Percentiles rank a stretch among this genome's conserved stretches.
These are phyloP conservation scores for Zangia roseola DNA, from an alignment of 768 basidiomycete genomes.

Conservation along the genomic window DNA sequence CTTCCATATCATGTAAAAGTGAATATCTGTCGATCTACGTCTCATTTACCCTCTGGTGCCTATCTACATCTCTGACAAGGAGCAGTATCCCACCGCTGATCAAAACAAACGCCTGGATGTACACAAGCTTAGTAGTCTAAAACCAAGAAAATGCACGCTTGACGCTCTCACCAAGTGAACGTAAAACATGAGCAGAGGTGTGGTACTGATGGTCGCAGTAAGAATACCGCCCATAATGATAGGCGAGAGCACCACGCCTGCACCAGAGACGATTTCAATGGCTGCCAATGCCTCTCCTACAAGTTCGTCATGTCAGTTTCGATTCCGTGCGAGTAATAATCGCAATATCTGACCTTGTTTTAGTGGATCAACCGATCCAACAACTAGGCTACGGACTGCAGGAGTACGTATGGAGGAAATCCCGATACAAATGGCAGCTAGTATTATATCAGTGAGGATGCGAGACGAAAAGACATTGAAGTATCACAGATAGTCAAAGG, in stretches of 20 bases:
- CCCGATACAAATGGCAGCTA: slow-evolving; percentile 20
- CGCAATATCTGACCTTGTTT: slow-evolving; percentile 22
- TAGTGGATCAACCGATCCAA: slow-evolving; percentile 27
- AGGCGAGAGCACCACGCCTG: slow-evolving; percentile 23
- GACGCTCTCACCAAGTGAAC: slow-evolving; percentile 19
- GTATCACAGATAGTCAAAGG: slow-evolving; percentile 17
- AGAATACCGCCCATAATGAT: slow-evolving; percentile 31
- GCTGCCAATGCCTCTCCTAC: slow-evolving; percentile 31
- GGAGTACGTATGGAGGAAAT: slow-evolving; percentile 9
- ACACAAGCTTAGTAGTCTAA: neutral
- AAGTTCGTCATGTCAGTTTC: neutral
- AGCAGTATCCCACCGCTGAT: slow-evolving; percentile 17
- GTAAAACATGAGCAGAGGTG: slow-evolving; percentile 23
- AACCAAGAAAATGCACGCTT: neutral
- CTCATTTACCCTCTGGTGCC: slow-evolving; percentile 10
- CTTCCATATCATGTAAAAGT: no score
- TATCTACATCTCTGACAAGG: slow-evolving; percentile 23
- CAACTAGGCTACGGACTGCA: slow-evolving; percentile 25
- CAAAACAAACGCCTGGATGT: slow-evolving; percentile 13
- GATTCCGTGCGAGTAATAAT: neutral
- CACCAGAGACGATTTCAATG: slow-evolving; percentile 24
- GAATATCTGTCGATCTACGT: neutral
- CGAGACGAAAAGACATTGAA: neutral
- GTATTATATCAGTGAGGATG: neutral
- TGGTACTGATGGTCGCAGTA: slow-evolving; percentile 19